Conservation (phyloP, 331 rosid species). For the Acacia concinna region DNA sequence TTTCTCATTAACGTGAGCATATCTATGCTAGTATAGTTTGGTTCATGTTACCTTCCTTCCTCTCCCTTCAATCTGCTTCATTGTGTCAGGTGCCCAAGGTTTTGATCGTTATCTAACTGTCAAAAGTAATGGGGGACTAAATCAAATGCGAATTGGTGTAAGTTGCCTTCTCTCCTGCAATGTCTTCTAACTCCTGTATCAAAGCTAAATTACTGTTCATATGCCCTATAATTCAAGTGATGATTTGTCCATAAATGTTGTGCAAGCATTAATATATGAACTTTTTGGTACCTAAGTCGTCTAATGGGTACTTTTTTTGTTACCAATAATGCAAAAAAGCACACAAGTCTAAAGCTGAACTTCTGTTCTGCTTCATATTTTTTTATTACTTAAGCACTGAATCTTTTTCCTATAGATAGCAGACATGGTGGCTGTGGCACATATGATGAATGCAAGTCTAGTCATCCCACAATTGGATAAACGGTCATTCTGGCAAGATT, state of each 20-base stretch:
- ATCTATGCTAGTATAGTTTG: not conserved
- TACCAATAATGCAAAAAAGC: slow-evolving; percentile 1
- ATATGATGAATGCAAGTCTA: slow-evolving; percentile 81
- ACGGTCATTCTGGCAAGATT: slow-evolving; percentile 91
- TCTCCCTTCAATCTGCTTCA: slow-evolving; percentile 22
- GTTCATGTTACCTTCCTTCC: not conserved
- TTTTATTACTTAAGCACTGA: slow-evolving; percentile 17
- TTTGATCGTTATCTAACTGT: slow-evolving; percentile 76
- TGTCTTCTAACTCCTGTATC: slow-evolving; percentile 15
- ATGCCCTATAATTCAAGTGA: not conserved
- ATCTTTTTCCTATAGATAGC: slow-evolving; percentile 58
- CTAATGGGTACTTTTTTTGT: slow-evolving; percentile 11
- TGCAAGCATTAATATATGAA: not conserved
- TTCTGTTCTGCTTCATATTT: not conserved
- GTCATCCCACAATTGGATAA: slow-evolving; percentile 90
- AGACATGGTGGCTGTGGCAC: slow-evolving; percentile 95
- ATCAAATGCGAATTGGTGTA: slow-evolving; percentile 97
- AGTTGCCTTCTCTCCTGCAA: slow-evolving; percentile 37
- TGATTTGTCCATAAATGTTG: not conserved
- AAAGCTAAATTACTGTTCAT: not conserved
- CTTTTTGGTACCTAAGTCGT: slow-evolving; percentile 11
- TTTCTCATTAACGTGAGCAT: slow-evolving; percentile 14
- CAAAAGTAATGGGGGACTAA: slow-evolving; percentile 86
- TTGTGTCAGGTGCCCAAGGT: slow-evolving; percentile 54
- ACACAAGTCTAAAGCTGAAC: slow-evolving; percentile 24